Evolutionary conservation across 768 basidiomycete species (phyloP).

Genomic region (Sarcomyxa edulis): DNA sequence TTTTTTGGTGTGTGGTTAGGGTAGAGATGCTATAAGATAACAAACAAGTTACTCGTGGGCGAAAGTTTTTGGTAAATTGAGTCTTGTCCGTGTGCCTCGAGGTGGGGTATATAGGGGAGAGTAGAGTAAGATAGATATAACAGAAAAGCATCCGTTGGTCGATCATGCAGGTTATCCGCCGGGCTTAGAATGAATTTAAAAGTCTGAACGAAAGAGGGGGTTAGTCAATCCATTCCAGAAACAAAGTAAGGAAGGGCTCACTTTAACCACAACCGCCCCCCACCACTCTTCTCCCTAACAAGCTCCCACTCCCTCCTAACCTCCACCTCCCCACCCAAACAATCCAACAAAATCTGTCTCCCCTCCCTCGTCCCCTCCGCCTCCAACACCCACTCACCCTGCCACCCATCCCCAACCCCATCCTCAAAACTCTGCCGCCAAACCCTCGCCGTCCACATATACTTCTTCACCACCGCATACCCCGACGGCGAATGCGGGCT

Average conservation of each 20-base stretch:
- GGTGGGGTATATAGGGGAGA: no score
- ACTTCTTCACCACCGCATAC: conserved; percentile 51
- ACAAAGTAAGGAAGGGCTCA: conserved; percentile 21
- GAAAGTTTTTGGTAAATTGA: no score
- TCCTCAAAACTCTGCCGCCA: conserved; percentile 20
- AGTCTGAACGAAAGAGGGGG: no score
- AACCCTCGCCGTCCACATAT: conserved; percentile 61
- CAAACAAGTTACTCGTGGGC: no score
- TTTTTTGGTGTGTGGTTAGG: no score
- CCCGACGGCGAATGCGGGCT: conserved; percentile 62
- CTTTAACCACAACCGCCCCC: conserved; percentile 63
- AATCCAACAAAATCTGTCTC: conserved; percentile 48
- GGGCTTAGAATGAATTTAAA: no score
- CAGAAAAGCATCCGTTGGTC: no score
- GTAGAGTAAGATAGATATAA: no score
- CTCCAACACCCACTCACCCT: conserved; percentile 77
- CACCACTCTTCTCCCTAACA: conserved; percentile 55
- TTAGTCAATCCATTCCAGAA: no score
- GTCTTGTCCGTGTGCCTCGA: no score
- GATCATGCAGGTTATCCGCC: no score
- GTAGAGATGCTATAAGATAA: no score
- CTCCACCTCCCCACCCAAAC: conserved; percentile 33
- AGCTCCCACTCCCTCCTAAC: conserved; percentile 44
- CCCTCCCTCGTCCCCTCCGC: conserved; percentile 72
- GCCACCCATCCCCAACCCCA: conserved; percentile 50